Conservation (phyloP, 108 stramenopile species). For the Skeletonema menzelii region DNA sequence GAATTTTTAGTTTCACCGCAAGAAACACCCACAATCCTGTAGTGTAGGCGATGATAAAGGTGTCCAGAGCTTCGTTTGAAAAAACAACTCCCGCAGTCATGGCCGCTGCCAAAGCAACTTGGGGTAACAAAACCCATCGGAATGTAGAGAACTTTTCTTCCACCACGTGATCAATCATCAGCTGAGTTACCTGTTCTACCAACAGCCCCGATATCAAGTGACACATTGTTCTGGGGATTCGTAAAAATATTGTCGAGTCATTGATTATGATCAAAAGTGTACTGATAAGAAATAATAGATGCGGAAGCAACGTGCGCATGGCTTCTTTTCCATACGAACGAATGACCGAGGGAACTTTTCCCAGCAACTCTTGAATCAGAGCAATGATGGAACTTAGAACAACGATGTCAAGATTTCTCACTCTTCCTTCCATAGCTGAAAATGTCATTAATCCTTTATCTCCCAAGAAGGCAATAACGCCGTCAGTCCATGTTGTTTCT, state of each 20-base stretch:
- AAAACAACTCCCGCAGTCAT: slow-evolving; percentile 19
- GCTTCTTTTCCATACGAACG: slow-evolving; percentile 38
- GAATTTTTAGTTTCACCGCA: slow-evolving; percentile 53
- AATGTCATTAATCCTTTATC: not conserved
- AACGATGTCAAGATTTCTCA: slow-evolving; percentile 65
- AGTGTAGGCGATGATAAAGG: slow-evolving; percentile 51
- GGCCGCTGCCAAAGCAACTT: slow-evolving; percentile 47
- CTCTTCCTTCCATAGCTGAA: slow-evolving; percentile 13
- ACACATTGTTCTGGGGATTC: slow-evolving; percentile 61
- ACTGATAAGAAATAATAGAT: slow-evolving; percentile 37
- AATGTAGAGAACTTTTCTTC: slow-evolving; percentile 40
- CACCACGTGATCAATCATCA: slow-evolving; percentile 87
- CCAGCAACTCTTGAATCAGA: slow-evolving; percentile 58
- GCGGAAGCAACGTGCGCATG: slow-evolving; percentile 45
- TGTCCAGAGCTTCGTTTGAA: slow-evolving; percentile 9
- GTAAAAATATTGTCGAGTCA: slow-evolving; percentile 47
- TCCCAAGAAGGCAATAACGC: slow-evolving; percentile 19
- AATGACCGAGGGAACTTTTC: slow-evolving; percentile 49
- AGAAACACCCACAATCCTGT: slow-evolving; percentile 58
- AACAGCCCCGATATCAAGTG: slow-evolving; percentile 71
- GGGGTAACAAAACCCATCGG: slow-evolving; percentile 61
- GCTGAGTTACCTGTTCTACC: slow-evolving; percentile 77
- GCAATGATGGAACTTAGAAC: slow-evolving; percentile 40
- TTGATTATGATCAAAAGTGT: slow-evolving; percentile 44
- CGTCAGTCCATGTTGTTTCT: slow-evolving; percentile 34